Evolutionary conservation across 805 yeast genomes (phyloP).

Genomic region (Starmerella stellata): DNA sequence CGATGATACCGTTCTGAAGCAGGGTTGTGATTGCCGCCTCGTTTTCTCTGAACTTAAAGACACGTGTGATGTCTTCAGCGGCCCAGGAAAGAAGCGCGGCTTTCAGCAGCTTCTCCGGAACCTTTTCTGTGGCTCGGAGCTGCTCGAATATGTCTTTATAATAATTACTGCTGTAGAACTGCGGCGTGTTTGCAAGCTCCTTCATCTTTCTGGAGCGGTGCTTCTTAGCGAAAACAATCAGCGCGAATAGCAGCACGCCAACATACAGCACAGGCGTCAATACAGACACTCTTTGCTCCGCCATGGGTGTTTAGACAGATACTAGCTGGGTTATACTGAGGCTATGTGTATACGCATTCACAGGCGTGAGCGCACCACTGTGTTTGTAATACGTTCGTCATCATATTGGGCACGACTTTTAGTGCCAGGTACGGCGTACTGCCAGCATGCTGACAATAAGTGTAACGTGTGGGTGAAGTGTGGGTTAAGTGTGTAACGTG

Average conservation of each 20-base stretch:
- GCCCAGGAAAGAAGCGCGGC: slow-evolving; percentile 53
- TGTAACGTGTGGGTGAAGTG: too few species aligned
- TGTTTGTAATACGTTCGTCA: too few species aligned
- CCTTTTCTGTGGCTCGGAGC: slow-evolving; percentile 36
- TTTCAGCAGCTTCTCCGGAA: slow-evolving; percentile 61
- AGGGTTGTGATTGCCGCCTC: slow-evolving; percentile 50
- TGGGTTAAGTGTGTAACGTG: too few species aligned
- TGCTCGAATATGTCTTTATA: slow-evolving; percentile 46
- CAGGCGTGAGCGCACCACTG: too few species aligned
- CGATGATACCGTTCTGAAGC: slow-evolving; percentile 77
- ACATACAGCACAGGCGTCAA: slow-evolving; percentile 39
- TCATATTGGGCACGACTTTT: too few species aligned
- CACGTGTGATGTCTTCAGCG: slow-evolving; percentile 73
- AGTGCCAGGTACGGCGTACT: too few species aligned
- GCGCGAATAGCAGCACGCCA: slow-evolving; percentile 44
- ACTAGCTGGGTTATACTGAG: not conserved
- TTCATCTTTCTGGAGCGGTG: slow-evolving; percentile 42
- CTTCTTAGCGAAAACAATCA: slow-evolving; percentile 48
- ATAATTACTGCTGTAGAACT: slow-evolving; percentile 51
- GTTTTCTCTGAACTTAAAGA: slow-evolving; percentile 63
- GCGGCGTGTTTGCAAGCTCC: slow-evolving; percentile 41
- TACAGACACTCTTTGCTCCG: slow-evolving; percentile 10
- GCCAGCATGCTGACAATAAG: too few species aligned
- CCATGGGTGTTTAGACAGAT: slow-evolving; percentile 5
- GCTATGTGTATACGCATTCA: too few species aligned